These are phyloP conservation scores for Clonostachys byssicola DNA, from an alignment of 2,329 filamentous ascomycete genomes.

Conservation along the genomic window DNA sequence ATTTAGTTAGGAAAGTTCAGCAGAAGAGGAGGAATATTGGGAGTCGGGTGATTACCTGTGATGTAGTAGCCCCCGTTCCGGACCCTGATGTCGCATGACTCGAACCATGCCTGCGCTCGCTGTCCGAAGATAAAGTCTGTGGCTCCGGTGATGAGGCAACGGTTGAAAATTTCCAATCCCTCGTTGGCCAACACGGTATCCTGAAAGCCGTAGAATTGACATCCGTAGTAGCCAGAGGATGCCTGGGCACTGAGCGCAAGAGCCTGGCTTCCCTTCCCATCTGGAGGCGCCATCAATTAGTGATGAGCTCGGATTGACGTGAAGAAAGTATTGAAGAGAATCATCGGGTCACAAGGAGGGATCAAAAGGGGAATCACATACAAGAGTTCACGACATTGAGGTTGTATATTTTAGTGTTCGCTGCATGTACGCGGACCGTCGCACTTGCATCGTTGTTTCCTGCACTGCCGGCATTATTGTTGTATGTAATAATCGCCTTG, in stretches of 20 bases:
- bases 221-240: conserved; percentile 41
- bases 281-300: conserved; percentile 5
- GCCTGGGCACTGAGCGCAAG: conserved; percentile 38
- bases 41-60: conserved; percentile 20
- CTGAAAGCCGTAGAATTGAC: conserved; percentile 39
- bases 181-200: conserved; percentile 41
- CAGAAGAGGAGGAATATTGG: too few relatives aligned
- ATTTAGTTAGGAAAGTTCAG: too few relatives aligned
- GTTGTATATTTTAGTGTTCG: conserved; percentile 57
- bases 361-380: conserved; percentile 21
- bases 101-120: conserved; percentile 32
- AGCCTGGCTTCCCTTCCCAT: conserved; percentile 39
- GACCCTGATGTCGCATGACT: conserved; percentile 30
- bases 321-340: too few relatives aligned
- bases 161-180: conserved; percentile 41
- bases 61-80: conserved; percentile 26
- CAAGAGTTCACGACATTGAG: conserved; percentile 44
- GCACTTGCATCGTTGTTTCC: conserved; percentile 47
- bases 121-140: conserved; percentile 37
- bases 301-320: too few relatives aligned
- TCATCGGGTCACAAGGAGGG: too few relatives aligned
- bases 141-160: conserved; percentile 36
- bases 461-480: conserved; percentile 25
- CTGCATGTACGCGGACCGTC: conserved; percentile 35
- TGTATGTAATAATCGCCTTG: conserved; percentile 45